Evolutionary conservation across 108 stramenopile genomes (phyloP).

Genomic region (Skeletonema tropicum): DNA sequence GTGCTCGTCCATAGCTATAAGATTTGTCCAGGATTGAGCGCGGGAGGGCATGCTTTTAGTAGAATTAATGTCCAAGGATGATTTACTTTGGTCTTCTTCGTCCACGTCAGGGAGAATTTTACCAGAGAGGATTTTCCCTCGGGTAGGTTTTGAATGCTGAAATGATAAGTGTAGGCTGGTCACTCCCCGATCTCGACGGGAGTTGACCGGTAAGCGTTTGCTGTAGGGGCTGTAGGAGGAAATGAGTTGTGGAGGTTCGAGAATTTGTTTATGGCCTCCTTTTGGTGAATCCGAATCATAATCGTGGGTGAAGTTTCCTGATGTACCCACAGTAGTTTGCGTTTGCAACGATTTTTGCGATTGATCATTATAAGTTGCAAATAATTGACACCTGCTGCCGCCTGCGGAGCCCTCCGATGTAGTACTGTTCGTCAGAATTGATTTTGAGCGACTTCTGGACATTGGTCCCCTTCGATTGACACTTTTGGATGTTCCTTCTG

Average conservation of each 20-base stretch:
- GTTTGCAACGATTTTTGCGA: background rate
- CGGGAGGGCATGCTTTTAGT: background rate
- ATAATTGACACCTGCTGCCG: background rate
- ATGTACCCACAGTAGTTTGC: background rate
- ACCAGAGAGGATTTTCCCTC: background rate
- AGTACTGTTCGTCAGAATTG: background rate
- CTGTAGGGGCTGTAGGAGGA: background rate
- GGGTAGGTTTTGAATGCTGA: background rate
- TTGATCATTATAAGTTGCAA: background rate
- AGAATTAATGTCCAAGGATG: background rate
- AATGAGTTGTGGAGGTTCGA: background rate
- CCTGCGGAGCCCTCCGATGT: background rate
- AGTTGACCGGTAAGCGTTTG: background rate
- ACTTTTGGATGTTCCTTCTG: background rate
- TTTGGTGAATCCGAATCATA: background rate
- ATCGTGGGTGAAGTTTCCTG: background rate
- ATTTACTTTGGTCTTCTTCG: background rate
- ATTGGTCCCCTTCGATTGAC: background rate
- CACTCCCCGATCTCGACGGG: background rate
- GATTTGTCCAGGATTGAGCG: background rate
- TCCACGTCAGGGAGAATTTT: background rate
- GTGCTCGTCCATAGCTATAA: background rate
- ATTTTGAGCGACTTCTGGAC: background rate
- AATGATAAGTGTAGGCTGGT: background rate
- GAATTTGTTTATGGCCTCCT: background rate